phyloP scores from a whole-genome alignment of 129 eudicot genomes.

The Flaveria brownii region DNA sequence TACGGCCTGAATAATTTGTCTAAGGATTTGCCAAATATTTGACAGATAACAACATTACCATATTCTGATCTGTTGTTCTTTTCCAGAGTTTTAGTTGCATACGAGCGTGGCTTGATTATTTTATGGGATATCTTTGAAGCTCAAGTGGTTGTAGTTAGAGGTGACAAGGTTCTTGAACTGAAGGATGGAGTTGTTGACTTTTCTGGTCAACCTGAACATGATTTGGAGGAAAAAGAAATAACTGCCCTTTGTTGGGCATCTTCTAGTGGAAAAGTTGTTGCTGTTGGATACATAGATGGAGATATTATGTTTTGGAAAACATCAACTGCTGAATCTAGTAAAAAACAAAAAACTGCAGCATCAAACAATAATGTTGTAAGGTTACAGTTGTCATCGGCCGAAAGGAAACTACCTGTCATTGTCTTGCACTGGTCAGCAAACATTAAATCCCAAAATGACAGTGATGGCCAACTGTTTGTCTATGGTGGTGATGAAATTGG shows the following conservation, averaged over 20 bases:
- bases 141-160: slow-evolving; percentile 55
- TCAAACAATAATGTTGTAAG: slow-evolving; percentile 68
- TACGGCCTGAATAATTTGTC: background rate
- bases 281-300: slow-evolving; percentile 92
- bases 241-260: slow-evolving; percentile 98
- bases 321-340: slow-evolving; percentile 42
- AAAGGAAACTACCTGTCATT: slow-evolving; percentile 80
- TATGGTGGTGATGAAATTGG: slow-evolving; percentile 93
- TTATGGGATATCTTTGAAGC: slow-evolving; percentile 86
- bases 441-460: slow-evolving; percentile 56
- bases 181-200: slow-evolving; percentile 50
- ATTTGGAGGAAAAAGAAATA: slow-evolving; percentile 77
- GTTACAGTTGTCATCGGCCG: slow-evolving; percentile 74
- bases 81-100: slow-evolving; percentile 77
- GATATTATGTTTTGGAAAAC: slow-evolving; percentile 88
- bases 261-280: slow-evolving; percentile 67
- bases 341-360: slow-evolving; percentile 45
- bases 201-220: slow-evolving; percentile 42
- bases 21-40: slow-evolving; percentile 6
- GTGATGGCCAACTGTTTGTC: slow-evolving; percentile 68
- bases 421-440: slow-evolving; percentile 69
- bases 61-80: slow-evolving; percentile 11
- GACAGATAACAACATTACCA: background rate
- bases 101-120: slow-evolving; percentile 65
- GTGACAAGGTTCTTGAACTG: slow-evolving; percentile 70